Percentiles rank a stretch among this genome's conserved stretches.
Conservation (phyloP, 164 flowering plant species). For the Stephania yunnanensis region DNA sequence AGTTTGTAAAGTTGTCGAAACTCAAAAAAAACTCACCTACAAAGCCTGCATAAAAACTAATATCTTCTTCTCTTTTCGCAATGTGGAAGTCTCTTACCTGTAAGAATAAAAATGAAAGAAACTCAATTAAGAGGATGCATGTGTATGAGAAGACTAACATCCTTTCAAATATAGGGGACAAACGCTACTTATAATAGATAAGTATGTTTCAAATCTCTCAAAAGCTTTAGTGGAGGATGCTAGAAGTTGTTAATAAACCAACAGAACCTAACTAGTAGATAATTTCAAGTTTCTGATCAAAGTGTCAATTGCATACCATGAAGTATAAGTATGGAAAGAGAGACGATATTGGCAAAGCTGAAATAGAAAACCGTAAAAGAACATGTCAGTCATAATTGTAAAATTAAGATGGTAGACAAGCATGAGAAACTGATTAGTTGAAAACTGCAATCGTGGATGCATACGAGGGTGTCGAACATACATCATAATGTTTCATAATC, state of each 20-base stretch:
- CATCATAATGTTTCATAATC: no score
- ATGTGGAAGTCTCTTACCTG: slow-evolving; percentile 69
- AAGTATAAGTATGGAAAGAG: slow-evolving; percentile 78
- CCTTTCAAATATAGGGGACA: no score
- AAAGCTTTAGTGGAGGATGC: no score
- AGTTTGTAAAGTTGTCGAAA: no score
- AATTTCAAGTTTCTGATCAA: not conserved
- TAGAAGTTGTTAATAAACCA: no score
- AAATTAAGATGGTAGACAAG: not conserved
- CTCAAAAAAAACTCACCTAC: slow-evolving; percentile 37
- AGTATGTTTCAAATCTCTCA: no score
- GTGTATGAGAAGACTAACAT: not conserved
- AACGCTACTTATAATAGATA: no score
- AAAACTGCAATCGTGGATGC: not conserved
- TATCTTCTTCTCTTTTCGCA: slow-evolving; percentile 65
- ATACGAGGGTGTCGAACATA: no score
- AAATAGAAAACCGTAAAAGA: slow-evolving; percentile 9
- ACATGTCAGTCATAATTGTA: not conserved
- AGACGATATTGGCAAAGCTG: slow-evolving; percentile 69
- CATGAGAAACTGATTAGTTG: not conserved
- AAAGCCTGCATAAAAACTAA: slow-evolving; percentile 71
- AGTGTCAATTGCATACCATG: slow-evolving; percentile 43
- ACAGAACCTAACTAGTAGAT: no score
- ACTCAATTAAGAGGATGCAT: not conserved
- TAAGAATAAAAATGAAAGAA: not conserved